These are phyloP conservation scores for Hericium erinaceus DNA, from an alignment of 768 basidiomycete genomes.

Conservation along the genomic window DNA sequence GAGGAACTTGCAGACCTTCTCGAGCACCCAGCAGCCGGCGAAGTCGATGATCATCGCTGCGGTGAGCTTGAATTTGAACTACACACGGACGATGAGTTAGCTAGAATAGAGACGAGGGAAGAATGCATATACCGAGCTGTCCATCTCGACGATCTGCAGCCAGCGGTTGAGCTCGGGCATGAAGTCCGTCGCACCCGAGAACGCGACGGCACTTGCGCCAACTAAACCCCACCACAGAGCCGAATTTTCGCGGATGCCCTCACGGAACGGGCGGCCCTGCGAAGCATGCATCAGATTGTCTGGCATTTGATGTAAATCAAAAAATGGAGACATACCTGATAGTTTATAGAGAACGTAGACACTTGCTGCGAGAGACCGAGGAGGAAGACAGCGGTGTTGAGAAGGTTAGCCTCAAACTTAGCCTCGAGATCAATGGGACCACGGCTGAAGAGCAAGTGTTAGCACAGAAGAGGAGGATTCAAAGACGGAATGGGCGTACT, in stretches of 20 bases:
- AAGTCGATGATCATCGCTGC: conserved; percentile 83
- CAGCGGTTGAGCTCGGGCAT: conserved; percentile 92
- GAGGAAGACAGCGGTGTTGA: conserved; percentile 96
- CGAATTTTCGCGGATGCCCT: conserved; percentile 92
- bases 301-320: not conserved
- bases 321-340: conserved; percentile 48
- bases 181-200: conserved; percentile 89
- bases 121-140: conserved; percentile 47
- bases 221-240: conserved; percentile 91
- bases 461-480: not conserved
- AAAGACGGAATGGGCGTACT: conserved; percentile 37
- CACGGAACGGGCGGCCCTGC: conserved; percentile 93
- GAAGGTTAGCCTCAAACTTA: conserved; percentile 88
- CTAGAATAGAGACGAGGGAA: not conserved
- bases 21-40: conserved; percentile 77
- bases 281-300: not conserved
- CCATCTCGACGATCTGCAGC: conserved; percentile 96
- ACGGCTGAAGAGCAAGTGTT: conserved; percentile 29
- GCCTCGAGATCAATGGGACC: conserved; percentile 89
- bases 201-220: conserved; percentile 83
- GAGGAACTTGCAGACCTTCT: conserved; percentile 70
- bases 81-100: not conserved
- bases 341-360: conserved; percentile 97
- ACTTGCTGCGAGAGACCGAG: conserved; percentile 95
- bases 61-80: conserved; percentile 84